Base-by-base conservation (phyloP, 495 filamentous ascomycete species). In the Aspergillus panamensis region DNA sequence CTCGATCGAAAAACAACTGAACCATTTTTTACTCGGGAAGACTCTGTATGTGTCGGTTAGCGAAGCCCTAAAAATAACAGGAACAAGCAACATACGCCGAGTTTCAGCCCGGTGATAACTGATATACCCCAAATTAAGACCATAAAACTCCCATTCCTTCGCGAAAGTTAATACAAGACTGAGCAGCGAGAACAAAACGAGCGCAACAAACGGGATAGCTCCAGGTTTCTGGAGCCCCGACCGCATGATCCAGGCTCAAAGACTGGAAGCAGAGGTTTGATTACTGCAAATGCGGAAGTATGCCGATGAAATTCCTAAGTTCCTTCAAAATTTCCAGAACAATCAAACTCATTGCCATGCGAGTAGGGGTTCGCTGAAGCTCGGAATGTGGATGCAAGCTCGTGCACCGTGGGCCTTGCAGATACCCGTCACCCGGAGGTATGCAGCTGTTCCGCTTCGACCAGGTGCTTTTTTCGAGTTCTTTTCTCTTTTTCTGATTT, bases 201-300 rank as follows among this genome's bases (percentile, higher is more conserved):
- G 50, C 30, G 63, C 70, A 42, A 77, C 63, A 48, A 77, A 67
- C 58, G 73, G 70, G 52, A 76, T 67, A 40, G 73, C 71, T 61
- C 70, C 69, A 53, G 73, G 66, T 66, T 70, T 74, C 45, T 65
- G 66, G 35, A 77, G 57, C 29, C 72, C 72, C 55, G 71, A 70
- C 59, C 73, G 69, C 74, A 77, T 77, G 53, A 60, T 74, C 66
- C 66, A 55, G 58, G 29, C 10, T 58, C 56, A 57, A 44, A 51
- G 54, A 43, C 31, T 60, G 43, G 25, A 2, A 25, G 25, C 25
- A 5, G 25, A 25, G 25, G 25, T 25, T 25, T 25, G 25, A 25
- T 25, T 25, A 5, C 25, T 5, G 25, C 25, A 25, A 25, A 25
- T 25, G 25, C 25, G 25, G 5, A 32, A 37, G 14, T 33, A 35